These are phyloP conservation scores for Neoascochyta sp. DNA, from an alignment of 2,329 filamentous ascomycete genomes.

Conservation along the genomic window DNA sequence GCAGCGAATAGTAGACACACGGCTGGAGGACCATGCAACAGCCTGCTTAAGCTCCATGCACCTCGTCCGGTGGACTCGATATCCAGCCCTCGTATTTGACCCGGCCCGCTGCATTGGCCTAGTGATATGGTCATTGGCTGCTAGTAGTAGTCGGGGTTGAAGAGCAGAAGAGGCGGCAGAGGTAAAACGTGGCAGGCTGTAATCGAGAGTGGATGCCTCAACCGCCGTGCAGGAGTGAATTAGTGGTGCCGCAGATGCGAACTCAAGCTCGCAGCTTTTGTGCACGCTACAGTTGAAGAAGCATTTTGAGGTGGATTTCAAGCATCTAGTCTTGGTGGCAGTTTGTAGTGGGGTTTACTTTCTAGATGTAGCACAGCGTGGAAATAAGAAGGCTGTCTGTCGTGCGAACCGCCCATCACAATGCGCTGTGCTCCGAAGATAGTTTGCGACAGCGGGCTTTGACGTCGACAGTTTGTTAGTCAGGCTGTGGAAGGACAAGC, in stretches of 20 bases:
- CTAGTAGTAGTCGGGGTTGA: constrained; percentile 1
- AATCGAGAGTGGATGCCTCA: constrained; percentile 1
- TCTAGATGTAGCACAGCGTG: background rate
- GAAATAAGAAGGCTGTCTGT: background rate
- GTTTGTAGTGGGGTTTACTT: background rate
- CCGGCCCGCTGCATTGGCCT: constrained; percentile 2
- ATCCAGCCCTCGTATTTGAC: constrained; percentile 2
- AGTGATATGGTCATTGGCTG: constrained; percentile 6
- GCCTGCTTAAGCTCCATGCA: constrained; percentile 6
- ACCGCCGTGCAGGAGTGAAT: constrained; percentile 10
- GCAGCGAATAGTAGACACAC: constrained; percentile 6
- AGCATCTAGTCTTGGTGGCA: background rate
- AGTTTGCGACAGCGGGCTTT: constrained; percentile 1
- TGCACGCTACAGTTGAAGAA: background rate
- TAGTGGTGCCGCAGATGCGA: constrained; percentile 14
- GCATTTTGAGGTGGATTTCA: background rate
- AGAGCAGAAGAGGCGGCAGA: constrained; percentile 11
- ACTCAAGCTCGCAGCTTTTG: constrained; percentile 8
- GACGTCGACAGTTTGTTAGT: constrained; percentile 1
- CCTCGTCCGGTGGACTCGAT: constrained; percentile 14
- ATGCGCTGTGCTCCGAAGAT: constrained; percentile 4
- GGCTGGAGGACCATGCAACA: constrained; percentile 11
- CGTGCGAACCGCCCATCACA: background rate
- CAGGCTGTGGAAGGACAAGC: constrained; percentile 1
- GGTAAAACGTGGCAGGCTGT: constrained; percentile 2